phyloP scores from a whole-genome alignment of 768 basidiomycete genomes.

The Xerocomellus dryophilus region DNA sequence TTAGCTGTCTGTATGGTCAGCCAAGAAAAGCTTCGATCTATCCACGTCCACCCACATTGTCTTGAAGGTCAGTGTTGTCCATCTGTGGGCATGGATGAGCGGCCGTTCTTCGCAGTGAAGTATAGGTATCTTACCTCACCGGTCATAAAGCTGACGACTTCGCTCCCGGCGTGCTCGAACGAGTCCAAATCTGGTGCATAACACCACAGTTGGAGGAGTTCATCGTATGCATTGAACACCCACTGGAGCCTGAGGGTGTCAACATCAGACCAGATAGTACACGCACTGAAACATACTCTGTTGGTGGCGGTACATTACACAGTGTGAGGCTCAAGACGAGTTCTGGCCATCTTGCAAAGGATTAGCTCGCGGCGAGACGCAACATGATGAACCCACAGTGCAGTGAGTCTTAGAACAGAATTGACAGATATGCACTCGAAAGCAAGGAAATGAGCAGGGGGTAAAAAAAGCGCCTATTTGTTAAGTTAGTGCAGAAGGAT shows the following conservation, averaged over 20 bases:
- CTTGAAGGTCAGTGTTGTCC: constrained; percentile 51
- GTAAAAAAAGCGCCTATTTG: constrained; percentile 54
- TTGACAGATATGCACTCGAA: constrained; percentile 58
- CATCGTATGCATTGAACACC: constrained; percentile 60
- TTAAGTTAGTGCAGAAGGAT: not conserved
- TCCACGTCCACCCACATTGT: constrained; percentile 49
- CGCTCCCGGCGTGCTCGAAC: constrained; percentile 63
- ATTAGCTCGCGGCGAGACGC: constrained; percentile 5
- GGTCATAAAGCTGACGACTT: constrained; percentile 53
- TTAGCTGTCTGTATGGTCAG: constrained; percentile 45
- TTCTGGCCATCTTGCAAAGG: constrained; percentile 60
- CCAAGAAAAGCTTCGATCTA: not conserved
- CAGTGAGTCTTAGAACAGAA: constrained; percentile 60
- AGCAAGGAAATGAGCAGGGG: constrained; percentile 69
- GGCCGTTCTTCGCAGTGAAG: not conserved
- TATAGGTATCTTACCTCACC: constrained; percentile 46
- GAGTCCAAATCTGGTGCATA: constrained; percentile 63
- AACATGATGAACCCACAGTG: constrained; percentile 47
- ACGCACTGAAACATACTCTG: constrained; percentile 64
- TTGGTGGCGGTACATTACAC: constrained; percentile 63
- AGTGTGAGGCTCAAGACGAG: constrained; percentile 65
- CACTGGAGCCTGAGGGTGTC: constrained; percentile 48
- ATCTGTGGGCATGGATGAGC: constrained; percentile 10
- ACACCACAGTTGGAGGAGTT: constrained; percentile 60
- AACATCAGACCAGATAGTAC: constrained; percentile 18